Base-by-base conservation (phyloP, 1,284 basidiomycete genomes). In the Boletellus deceptivus region DNA sequence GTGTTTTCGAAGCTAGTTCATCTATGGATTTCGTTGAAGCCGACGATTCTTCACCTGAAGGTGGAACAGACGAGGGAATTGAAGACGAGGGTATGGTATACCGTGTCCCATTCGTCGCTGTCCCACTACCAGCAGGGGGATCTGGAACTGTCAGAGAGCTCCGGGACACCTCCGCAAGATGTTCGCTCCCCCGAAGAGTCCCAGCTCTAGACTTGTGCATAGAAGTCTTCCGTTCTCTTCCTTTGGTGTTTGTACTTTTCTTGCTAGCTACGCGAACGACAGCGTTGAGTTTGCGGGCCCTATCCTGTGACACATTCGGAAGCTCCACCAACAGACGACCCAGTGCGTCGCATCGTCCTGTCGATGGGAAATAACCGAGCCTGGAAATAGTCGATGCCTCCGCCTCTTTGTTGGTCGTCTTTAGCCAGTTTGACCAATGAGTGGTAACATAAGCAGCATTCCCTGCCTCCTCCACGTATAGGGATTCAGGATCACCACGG, bases 311-410 rank as follows among this genome's bases (percentile, higher is more conserved):
- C 8, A 45, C 13, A 3, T 27, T 18, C 14, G 48, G 44, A 10
- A 56, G 24, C 5, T 56, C 29, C 13, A 53, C 49, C n/a, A 56
- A 24, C 1, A 56, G 17, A 8, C 54, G 49, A 6, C 54, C 54
- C 8, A 55, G 10, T 16, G 49, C 45, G 7, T 55, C 54, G 7
- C 45, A 55, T 17, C 42, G 37, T 34, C 54, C 54, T 3, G 37
- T 47, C 0, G 37, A 39, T 8, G 49, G 54, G 31, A 24, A 9
- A 3, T 27, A 24, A n/a, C 42, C 34, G 3, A 53, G 54, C 4
- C 24, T 33, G 8, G 45, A 38, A 3, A 17, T 17, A 10, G 17
- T 44, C 13, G 20, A 22, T 14, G 20, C 31, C 22, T 44, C 7
- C 4, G 18, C n/a, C 20, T 44, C 54, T 31, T 10, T 4, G n/a